Evolutionary conservation across 176 grass and related monocot genomes (phyloP), one percentile per base, ranked within the genome.

Genomic region (Zoysia pacifica): DNA sequence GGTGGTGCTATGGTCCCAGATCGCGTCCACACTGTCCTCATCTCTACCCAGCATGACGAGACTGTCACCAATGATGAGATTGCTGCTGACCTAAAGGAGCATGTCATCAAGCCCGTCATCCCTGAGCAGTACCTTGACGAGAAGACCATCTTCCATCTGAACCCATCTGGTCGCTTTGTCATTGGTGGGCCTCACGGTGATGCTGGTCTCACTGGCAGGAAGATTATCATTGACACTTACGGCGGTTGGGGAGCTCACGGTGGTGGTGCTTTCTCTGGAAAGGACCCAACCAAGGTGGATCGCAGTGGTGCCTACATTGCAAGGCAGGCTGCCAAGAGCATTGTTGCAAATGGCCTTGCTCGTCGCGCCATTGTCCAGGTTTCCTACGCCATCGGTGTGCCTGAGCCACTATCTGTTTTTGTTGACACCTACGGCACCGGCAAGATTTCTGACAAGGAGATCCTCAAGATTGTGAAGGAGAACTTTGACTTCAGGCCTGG

Each of bases 11-110:
- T 71, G 87, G 71, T 89, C 48, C 87, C 87, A 61, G 38, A 81
- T 13, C 87, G 87, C 0, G 87, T 89, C 39, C 87, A 89, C 70
- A 89, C 87, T 16, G 87, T 89, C 8, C 87, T 89, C 70, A 89
- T 89, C 81, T 89, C 87, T 50, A 89, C 87, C 76, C 87, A 89
- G 87, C 87, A 89, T 42, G 87, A 89, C 2, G 87, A 89, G 81
- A 89, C 87, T 9, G 87, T 89, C 35, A 89, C 87, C 76, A 89
- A 89, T 2, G 87, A 89, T 70, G 87, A 89, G 81, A 89, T 89
- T 36, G 87, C 87, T 11, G 87, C 87, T 76, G 87, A 89, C 54
- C 65, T 89, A 7, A 89, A 89, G 81, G 76, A 89, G 77, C 87
- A 89, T 63, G 86, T 88, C 86, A 88, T 88, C 81, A 88, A 88